Evolutionary conservation across 257 asterid species (phyloP).

Genomic region (Solanum acaule): DNA sequence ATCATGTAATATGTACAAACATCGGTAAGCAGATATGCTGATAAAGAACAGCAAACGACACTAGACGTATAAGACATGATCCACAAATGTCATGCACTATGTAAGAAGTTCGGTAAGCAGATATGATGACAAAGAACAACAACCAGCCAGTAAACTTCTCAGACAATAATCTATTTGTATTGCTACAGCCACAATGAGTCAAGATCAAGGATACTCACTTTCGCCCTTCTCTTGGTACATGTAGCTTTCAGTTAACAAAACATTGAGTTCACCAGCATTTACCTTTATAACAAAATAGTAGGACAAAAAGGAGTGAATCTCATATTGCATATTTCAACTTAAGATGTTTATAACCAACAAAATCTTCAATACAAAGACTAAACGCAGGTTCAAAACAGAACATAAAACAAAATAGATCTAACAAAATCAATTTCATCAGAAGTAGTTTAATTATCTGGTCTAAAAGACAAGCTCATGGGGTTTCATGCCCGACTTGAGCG

Average conservation of each 20-base stretch:
- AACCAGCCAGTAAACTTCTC: conserved; percentile 11
- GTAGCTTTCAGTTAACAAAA: not conserved
- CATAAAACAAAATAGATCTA: not conserved
- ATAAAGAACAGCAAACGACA: not conserved
- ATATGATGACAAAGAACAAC: not conserved
- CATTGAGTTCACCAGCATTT: not conserved
- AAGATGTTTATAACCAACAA: not conserved
- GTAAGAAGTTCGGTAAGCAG: conserved; percentile 15
- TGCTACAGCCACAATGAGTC: conserved; percentile 14
- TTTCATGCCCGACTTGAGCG: conserved; percentile 13
- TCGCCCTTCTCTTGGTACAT: not conserved
- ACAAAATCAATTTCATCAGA: not conserved
- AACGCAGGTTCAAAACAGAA: not conserved
- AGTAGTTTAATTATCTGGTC: not conserved
- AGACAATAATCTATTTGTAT: not conserved
- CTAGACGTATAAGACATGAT: not conserved
- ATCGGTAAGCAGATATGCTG: not conserved
- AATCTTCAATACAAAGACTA: not conserved
- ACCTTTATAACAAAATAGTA: not conserved
- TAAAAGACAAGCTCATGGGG: conserved; percentile 19
- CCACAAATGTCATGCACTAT: not conserved
- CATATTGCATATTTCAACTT: not conserved
- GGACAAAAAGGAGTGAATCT: not conserved
- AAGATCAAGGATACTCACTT: not conserved
- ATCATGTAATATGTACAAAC: not conserved